Percentiles rank a stretch among this genome's conserved stretches.
Conservation (phyloP, 2,329 filamentous ascomycete genomes). For the Orbilia blumenaviensis region DNA sequence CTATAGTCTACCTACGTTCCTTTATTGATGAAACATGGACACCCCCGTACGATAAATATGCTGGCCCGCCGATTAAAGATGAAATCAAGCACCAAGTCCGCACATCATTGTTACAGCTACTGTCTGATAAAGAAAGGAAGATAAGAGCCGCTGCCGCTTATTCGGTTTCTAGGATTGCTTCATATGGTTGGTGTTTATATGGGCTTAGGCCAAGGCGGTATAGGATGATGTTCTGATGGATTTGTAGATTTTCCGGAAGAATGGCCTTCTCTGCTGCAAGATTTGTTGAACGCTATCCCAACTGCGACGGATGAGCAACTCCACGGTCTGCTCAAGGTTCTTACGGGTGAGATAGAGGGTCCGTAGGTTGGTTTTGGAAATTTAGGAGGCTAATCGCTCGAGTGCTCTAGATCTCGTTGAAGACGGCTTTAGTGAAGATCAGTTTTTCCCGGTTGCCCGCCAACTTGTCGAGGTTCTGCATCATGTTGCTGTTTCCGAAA, state of each 20-base stretch:
- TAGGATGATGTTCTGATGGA: constrained; percentile 9
- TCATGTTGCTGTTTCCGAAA: constrained; percentile 79
- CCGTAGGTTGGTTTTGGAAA: background rate
- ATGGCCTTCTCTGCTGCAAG: constrained; percentile 89
- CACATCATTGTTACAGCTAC: constrained; percentile 77
- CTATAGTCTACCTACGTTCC: constrained; percentile 79
- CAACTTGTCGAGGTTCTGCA: constrained; percentile 86
- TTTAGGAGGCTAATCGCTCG: constrained; percentile 4
- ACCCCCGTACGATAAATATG: constrained; percentile 75
- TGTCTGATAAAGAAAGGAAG: constrained; percentile 79
- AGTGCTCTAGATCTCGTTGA: constrained; percentile 83
- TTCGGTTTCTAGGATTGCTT: constrained; percentile 91
- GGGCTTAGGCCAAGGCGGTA: background rate
- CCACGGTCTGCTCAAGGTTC: constrained; percentile 86
- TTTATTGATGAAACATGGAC: constrained; percentile 90
- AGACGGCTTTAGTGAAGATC: constrained; percentile 89
- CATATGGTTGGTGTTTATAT: constrained; percentile 59
- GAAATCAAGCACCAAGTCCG: constrained; percentile 77
- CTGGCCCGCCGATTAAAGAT: constrained; percentile 74
- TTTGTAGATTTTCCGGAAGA: constrained; percentile 85
- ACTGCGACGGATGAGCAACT: constrained; percentile 79
- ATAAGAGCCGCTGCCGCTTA: constrained; percentile 89
- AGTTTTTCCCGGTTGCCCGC: constrained; percentile 89
- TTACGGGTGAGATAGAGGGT: constrained; percentile 65
- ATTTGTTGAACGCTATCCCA: constrained; percentile 79